phyloP scores from a whole-genome alignment of 2,329 filamentous ascomycete species.

The Colletotrichum aenigma region DNA sequence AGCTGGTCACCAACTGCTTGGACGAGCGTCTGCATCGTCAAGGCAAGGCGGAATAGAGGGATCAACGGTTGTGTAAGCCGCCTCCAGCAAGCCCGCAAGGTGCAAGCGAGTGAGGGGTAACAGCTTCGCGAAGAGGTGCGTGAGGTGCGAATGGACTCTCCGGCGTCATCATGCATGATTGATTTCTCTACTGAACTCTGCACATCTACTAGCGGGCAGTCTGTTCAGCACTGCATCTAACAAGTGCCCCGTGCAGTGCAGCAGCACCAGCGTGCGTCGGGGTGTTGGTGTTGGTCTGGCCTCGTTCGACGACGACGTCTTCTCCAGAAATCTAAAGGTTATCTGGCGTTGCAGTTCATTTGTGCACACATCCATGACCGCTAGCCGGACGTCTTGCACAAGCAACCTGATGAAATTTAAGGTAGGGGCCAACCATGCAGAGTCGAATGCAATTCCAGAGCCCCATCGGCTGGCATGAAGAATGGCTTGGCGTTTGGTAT shows the following conservation, averaged over 20 bases:
- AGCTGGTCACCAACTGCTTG: not conserved
- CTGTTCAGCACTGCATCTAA: not conserved
- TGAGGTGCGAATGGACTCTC: not conserved
- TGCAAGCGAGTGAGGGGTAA: not conserved
- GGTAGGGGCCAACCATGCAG: not conserved
- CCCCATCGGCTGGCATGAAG: slow-evolving; percentile 13
- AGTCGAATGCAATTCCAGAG: slow-evolving; percentile 8
- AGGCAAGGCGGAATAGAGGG: not conserved
- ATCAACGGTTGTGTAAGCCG: not conserved
- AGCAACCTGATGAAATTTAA: not conserved
- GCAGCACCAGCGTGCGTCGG: not conserved
- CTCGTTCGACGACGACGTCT: not conserved
- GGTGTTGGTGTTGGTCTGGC: not conserved
- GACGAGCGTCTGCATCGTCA: not conserved
- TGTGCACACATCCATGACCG: not conserved
- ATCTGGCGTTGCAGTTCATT: not conserved
- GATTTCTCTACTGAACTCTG: not conserved
- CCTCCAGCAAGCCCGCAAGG: not conserved
- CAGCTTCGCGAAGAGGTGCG: not conserved
- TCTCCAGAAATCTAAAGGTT: not conserved
- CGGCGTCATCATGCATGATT: not conserved
- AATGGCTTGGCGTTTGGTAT: slow-evolving; percentile 17
- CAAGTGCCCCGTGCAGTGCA: not conserved
- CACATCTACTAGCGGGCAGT: not conserved
- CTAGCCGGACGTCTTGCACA: not conserved